Base-by-base conservation (phyloP, 305 asterid genomes). In the Fraxinus sp. region DNA sequence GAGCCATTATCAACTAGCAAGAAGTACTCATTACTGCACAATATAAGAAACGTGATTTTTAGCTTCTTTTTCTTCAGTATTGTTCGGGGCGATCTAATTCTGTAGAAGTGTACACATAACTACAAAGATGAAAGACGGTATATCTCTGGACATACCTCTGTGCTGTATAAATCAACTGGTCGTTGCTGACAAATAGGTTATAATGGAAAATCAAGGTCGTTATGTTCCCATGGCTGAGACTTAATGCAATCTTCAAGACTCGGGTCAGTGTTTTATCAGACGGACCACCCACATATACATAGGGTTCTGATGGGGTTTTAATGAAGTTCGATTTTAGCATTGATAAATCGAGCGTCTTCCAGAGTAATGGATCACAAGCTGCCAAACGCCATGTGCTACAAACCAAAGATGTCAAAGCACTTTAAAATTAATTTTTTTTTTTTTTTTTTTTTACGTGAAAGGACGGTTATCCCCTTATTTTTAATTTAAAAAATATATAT, bases 361-460 rank as follows among this genome's bases (percentile, higher is more conserved):
- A 94, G 7, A 94, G 91, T 85, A 93, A 78, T 81, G 95, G 93
- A 86, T 94, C 98, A 24, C 90, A 88, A 7, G 92, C 91, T 33
- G 95, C 97, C 85, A 86, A 26, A 77, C 97, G 90, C 98, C 98
- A 93, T 1, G 93, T 82, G 82, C 90, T 91, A 89, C 98, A 94
- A 78, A 94, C 94, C 89, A 22, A 91, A 78, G 71, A 93, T 88
- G 88, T 90, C 80, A 70, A 94, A 84, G 7, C 84, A 81, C n/a
- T n/a, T n/a, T n/a, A n/a, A n/a, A n/a, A n/a, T n/a, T n/a, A n/a
- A n/a, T n/a, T n/a, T n/a, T n/a, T n/a, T n/a, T n/a, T n/a, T n/a
- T n/a, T n/a, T 30, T 30, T 30, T 1, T 30, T 30, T 30, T 30
- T 30, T 30, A 1, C 2, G 2, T 30, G 2, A 35, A 35, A 35